Evolutionary conservation across 108 stramenopile genomes (phyloP).

Genomic region (Cyclotella choctawhatcheeana): DNA sequence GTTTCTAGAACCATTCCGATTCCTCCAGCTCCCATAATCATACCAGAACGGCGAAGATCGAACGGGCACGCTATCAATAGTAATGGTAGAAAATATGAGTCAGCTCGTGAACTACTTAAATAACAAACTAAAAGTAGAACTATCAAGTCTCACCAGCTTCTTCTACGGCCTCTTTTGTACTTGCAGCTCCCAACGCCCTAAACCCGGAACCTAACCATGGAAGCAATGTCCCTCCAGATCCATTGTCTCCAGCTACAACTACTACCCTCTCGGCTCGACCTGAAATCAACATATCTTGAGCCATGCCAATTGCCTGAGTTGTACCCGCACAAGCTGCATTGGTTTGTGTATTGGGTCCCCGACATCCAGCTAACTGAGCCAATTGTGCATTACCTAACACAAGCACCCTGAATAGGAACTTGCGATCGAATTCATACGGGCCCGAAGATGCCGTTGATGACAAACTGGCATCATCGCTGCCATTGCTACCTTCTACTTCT

Average conservation of each 20-base stretch:
- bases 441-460: slow-evolving; percentile 47
- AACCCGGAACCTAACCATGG: slow-evolving; percentile 95
- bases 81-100: background rate
- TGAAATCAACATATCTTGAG: slow-evolving; percentile 93
- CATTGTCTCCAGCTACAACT: slow-evolving; percentile 95
- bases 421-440: slow-evolving; percentile 93
- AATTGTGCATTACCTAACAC: slow-evolving; percentile 96
- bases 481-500: slow-evolving; percentile 55
- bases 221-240: slow-evolving; percentile 87
- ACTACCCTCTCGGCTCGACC: slow-evolving; percentile 95
- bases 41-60: slow-evolving; percentile 89
- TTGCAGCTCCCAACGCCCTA: slow-evolving; percentile 94
- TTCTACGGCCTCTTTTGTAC: slow-evolving; percentile 71
- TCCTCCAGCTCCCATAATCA: slow-evolving; percentile 95
- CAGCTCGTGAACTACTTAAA: background rate
- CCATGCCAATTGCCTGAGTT: slow-evolving; percentile 96
- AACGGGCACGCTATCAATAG: slow-evolving; percentile 79
- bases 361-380: slow-evolving; percentile 94
- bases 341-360: slow-evolving; percentile 97
- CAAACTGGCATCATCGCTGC: slow-evolving; percentile 38
- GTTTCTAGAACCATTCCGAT: slow-evolving; percentile 94
- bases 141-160: slow-evolving; percentile 54
- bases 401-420: slow-evolving; percentile 96
- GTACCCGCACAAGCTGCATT: slow-evolving; percentile 98
- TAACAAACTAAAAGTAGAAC: background rate